Conservation (phyloP, 2,329 filamentous ascomycete genomes). For the Fusarium avenaceum region DNA sequence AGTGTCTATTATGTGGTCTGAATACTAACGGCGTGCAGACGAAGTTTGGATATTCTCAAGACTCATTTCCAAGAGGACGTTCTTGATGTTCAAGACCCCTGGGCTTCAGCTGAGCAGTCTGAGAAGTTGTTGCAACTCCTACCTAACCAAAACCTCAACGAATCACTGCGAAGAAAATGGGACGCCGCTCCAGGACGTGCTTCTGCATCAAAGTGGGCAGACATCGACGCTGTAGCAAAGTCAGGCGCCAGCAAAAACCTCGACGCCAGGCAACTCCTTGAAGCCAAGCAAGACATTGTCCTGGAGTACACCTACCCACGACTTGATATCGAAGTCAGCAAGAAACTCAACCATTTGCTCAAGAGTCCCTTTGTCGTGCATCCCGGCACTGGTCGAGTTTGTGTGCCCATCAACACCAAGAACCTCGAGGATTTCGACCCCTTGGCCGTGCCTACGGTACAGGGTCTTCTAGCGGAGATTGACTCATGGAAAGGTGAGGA, state of each 20-base stretch:
- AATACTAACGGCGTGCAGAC: conserved; percentile 60
- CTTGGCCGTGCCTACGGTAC: conserved; percentile 88
- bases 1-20: not conserved
- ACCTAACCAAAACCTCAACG: conserved; percentile 82
- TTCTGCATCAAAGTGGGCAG: conserved; percentile 89
- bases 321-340: conserved; percentile 96
- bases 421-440: conserved; percentile 88
- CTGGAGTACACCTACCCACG: conserved; percentile 98
- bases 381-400: conserved; percentile 92
- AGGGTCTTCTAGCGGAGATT: conserved; percentile 84
- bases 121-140: conserved; percentile 86
- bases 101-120: conserved; percentile 76
- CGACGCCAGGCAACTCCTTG: conserved; percentile 79
- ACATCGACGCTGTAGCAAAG: conserved; percentile 89
- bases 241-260: conserved; percentile 78
- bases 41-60: conserved; percentile 87
- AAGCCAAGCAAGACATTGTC: conserved; percentile 95
- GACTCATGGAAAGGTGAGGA: conserved; percentile 77
- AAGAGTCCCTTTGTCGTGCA: conserved; percentile 98
- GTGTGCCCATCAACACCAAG: conserved; percentile 88
- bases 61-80: conserved; percentile 87
- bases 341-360: conserved; percentile 97
- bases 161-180: conserved; percentile 91
- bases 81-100: conserved; percentile 88
- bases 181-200: conserved; percentile 82